phyloP scores from a whole-genome alignment of 2,329 filamentous ascomycete species.

The Colletotrichum australisinense region DNA sequence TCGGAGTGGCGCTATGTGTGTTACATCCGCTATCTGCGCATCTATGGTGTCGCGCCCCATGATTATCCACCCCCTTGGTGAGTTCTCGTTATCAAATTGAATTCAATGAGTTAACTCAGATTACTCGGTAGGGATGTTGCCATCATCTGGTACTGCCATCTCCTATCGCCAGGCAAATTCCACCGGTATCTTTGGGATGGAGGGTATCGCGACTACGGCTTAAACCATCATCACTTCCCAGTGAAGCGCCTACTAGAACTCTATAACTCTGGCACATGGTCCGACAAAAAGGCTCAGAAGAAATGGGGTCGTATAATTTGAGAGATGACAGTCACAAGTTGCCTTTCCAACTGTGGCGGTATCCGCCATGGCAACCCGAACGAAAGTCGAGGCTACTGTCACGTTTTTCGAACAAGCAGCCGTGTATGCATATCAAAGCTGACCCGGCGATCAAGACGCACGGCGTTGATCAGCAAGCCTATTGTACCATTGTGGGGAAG shows the following conservation, averaged over 20 bases:
- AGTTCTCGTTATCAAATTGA: fast-evolving
- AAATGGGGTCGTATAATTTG: conserved; percentile 30
- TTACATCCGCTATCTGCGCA: conserved; percentile 36
- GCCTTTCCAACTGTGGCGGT: conserved; percentile 32
- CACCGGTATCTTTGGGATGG: conserved; percentile 34
- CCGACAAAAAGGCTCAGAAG: conserved; percentile 12
- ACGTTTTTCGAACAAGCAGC: background rate
- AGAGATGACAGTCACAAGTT: conserved; percentile 10
- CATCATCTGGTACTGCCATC: conserved; percentile 38
- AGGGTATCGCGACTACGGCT: conserved; percentile 25
- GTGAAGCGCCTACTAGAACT: conserved; percentile 11
- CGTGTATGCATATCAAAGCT: background rate
- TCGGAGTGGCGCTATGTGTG: conserved; percentile 38
- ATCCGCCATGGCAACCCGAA: conserved; percentile 18
- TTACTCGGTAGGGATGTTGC: conserved; percentile 35
- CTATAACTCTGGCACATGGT: conserved; percentile 25
- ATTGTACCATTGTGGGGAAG: background rate
- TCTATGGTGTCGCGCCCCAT: conserved; percentile 16
- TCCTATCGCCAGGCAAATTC: conserved; percentile 33
- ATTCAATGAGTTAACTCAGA: background rate
- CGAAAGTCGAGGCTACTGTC: background rate
- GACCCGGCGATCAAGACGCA: background rate
- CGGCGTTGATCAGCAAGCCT: background rate
- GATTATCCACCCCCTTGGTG: conserved; percentile 37
- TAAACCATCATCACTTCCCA: conserved; percentile 37